Evolutionary conservation across 768 basidiomycete species (phyloP).

Genomic region (Russula lepida): DNA sequence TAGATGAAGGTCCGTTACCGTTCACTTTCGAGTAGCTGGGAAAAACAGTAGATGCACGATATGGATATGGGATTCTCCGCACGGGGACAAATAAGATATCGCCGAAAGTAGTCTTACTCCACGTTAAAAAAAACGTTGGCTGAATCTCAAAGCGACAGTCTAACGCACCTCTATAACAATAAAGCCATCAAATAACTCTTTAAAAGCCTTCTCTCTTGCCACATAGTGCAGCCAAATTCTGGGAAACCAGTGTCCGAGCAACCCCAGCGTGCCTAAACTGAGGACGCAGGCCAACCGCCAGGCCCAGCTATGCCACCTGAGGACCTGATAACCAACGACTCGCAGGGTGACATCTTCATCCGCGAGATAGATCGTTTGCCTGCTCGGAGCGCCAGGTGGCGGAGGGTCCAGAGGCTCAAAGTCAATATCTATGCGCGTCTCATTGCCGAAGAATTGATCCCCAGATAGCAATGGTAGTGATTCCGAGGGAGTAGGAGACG

Average conservation of each 20-base stretch:
- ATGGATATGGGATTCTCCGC: slow-evolving; percentile 60
- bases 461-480: slow-evolving; percentile 58
- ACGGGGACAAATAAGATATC: slow-evolving; percentile 74
- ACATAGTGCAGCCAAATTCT: slow-evolving; percentile 85
- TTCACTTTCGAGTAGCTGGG: slow-evolving; percentile 27
- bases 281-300: slow-evolving; percentile 69
- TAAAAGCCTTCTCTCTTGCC: slow-evolving; percentile 75
- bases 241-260: slow-evolving; percentile 93
- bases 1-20: slow-evolving; percentile 26
- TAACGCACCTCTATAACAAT: slow-evolving; percentile 81
- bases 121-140: slow-evolving; percentile 22
- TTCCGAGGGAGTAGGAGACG: slow-evolving; percentile 44
- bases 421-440: slow-evolving; percentile 73
- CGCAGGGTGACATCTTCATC: slow-evolving; percentile 89
- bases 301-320: slow-evolving; percentile 48
- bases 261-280: slow-evolving; percentile 61
- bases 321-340: slow-evolving; percentile 76
- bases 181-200: slow-evolving; percentile 57
- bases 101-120: slow-evolving; percentile 66
- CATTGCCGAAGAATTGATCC: slow-evolving; percentile 78
- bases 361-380: slow-evolving; percentile 76
- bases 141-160: neutral
- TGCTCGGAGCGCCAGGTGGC: slow-evolving; percentile 71
- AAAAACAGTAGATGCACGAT: slow-evolving; percentile 76
- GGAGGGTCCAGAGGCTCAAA: slow-evolving; percentile 59